Evolutionary conservation across 2,329 filamentous ascomycete genomes (phyloP).

Genomic region (Diaporthe sp.): DNA sequence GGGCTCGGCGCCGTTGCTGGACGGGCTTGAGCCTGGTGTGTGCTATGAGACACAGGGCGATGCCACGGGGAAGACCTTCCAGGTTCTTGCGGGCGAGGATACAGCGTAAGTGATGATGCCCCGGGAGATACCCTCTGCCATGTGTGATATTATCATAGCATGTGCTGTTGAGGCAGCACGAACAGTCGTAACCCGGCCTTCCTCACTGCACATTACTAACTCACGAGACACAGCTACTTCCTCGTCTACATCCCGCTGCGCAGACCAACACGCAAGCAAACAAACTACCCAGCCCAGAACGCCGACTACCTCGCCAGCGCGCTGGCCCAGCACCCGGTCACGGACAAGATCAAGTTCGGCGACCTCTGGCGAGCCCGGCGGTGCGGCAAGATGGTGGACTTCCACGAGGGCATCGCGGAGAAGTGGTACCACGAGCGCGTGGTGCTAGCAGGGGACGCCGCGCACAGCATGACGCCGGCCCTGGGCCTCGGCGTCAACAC

Average conservation of each 20-base stretch:
- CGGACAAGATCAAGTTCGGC: constrained; percentile 31
- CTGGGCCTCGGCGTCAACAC: constrained; percentile 41
- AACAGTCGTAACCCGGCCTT: background rate
- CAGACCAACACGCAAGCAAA: constrained; percentile 27
- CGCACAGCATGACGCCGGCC: constrained; percentile 42
- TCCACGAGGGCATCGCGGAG: constrained; percentile 41
- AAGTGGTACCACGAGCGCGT: constrained; percentile 41
- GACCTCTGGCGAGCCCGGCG: constrained; percentile 29
- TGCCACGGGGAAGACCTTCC: background rate
- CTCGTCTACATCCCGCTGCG: constrained; percentile 37
- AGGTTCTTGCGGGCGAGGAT: background rate
- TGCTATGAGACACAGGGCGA: constrained; percentile 25
- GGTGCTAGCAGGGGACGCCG: constrained; percentile 43
- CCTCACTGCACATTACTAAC: background rate
- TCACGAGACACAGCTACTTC: constrained; percentile 10
- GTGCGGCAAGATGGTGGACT: constrained; percentile 34
- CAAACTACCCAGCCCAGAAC: constrained; percentile 33
- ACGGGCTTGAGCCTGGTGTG: constrained; percentile 16
- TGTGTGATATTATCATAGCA: background rate
- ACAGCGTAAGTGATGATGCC: background rate
- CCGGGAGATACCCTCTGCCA: background rate
- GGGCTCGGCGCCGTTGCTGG: constrained; percentile 18
- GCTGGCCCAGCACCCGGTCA: constrained; percentile 38
- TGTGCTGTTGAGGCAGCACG: too few species aligned
- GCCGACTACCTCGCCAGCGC: constrained; percentile 32